phyloP scores from a whole-genome alignment of 169 alveolate genomes.

The Plasmodium fragile region DNA sequence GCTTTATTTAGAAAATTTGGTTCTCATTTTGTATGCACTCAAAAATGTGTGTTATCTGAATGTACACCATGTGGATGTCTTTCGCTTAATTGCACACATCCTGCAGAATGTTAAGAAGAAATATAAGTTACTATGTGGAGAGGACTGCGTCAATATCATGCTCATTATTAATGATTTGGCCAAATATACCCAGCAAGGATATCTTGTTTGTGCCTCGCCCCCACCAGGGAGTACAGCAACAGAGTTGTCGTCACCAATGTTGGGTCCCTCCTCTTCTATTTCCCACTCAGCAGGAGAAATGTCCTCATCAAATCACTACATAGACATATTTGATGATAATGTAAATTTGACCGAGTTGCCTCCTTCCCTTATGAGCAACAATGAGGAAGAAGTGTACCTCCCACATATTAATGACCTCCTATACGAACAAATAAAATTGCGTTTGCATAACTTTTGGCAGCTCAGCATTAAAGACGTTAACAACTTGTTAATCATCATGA shows the following conservation, averaged over 20 bases:
- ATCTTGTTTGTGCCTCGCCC: neutral
- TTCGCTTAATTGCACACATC: conserved; percentile 38
- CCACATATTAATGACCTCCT: conserved; percentile 52
- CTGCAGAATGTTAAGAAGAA: conserved; percentile 31
- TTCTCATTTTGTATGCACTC: conserved; percentile 50
- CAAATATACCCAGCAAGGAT: conserved; percentile 31
- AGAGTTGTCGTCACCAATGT: neutral
- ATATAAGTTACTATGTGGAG: conserved; percentile 53
- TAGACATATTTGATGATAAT: conserved; percentile 41
- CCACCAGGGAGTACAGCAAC: neutral
- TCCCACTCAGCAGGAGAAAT: neutral
- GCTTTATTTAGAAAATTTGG: conserved; percentile 53
- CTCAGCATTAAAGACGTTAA: conserved; percentile 67
- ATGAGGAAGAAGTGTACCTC: conserved; percentile 58
- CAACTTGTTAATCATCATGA: conserved; percentile 66
- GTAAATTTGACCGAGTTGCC: neutral
- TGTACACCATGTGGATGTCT: conserved; percentile 32
- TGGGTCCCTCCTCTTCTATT: neutral
- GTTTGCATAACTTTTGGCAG: conserved; percentile 68
- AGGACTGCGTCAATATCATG: conserved; percentile 70
- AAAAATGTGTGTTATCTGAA: conserved; percentile 59
- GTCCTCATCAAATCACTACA: neutral
- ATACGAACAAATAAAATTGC: conserved; percentile 68
- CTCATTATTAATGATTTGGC: conserved; percentile 30
- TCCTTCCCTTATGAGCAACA: neutral